These are phyloP conservation scores for Theileria parva DNA, from an alignment of 169 alveolate genomes.

Conservation along the genomic window DNA sequence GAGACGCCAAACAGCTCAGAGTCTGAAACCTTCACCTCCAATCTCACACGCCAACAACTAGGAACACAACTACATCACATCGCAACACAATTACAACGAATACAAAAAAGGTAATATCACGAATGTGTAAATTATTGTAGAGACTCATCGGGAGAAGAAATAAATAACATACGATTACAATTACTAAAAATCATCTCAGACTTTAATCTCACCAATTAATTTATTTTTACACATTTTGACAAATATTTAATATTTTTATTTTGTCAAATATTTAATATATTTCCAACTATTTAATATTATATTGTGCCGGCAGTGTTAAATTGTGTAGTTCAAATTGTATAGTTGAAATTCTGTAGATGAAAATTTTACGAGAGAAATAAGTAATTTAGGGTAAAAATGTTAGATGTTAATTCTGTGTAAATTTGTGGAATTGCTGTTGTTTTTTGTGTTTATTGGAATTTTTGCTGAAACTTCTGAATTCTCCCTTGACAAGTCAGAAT, in stretches of 20 bases:
- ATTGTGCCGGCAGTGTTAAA: too few species aligned
- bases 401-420: not conserved
- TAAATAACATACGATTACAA: not conserved
- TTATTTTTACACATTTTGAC: too few species aligned
- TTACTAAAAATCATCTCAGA: not conserved
- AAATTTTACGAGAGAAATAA: too few species aligned
- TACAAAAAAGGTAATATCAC: not conserved
- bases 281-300: too few species aligned
- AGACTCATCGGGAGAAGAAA: not conserved
- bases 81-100: constrained; percentile 4
- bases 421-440: not conserved
- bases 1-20: constrained; percentile 16
- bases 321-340: not conserved
- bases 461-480: constrained; percentile 10
- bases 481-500: constrained; percentile 24
- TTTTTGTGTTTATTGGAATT: not conserved
- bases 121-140: not conserved
- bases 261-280: too few species aligned
- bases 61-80: not conserved
- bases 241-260: too few species aligned
- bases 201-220: not conserved
- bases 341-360: not conserved
- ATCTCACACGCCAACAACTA: not conserved
- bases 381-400: too few species aligned
- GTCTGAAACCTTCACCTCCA: not conserved